A percentile compares a stretch with the other conserved stretches of the same genome.
phyloP scores from a whole-genome alignment of 768 basidiomycete species.

The Coprinellus micaceus region DNA sequence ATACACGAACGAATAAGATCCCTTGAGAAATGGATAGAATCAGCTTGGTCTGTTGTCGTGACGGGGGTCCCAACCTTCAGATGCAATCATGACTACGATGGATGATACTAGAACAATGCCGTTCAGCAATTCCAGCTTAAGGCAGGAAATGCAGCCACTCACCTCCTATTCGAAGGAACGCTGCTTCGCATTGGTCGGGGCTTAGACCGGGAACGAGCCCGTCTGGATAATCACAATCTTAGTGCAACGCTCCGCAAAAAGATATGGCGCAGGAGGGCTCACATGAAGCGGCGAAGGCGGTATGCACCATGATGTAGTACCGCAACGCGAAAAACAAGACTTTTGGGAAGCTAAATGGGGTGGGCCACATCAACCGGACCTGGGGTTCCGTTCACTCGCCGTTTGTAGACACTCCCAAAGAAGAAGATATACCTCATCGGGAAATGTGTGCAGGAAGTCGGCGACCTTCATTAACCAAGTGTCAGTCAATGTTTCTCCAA shows the following conservation, averaged over 20 bases:
- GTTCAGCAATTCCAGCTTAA: neutral
- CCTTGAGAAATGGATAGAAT: neutral
- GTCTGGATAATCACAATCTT: neutral
- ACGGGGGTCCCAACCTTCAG: slow-evolving; percentile 1
- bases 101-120: neutral
- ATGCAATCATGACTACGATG: neutral
- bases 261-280: neutral
- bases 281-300: neutral
- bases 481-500: neutral
- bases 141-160: neutral
- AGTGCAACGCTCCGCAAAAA: neutral
- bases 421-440: neutral
- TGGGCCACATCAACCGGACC: slow-evolving; percentile 4
- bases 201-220: neutral
- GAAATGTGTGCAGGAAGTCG: slow-evolving; percentile 3
- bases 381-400: neutral
- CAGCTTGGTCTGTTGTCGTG: no score
- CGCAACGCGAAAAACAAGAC: neutral
- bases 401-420: no score
- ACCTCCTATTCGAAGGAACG: neutral
- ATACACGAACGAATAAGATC: neutral
- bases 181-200: neutral
- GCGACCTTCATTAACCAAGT: neutral
- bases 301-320: slow-evolving; percentile 2
- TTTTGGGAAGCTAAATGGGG: slow-evolving; percentile 1